These are phyloP conservation scores for Diaporthe longicolla DNA, from an alignment of 2,329 filamentous ascomycete species.

Conservation along the genomic window DNA sequence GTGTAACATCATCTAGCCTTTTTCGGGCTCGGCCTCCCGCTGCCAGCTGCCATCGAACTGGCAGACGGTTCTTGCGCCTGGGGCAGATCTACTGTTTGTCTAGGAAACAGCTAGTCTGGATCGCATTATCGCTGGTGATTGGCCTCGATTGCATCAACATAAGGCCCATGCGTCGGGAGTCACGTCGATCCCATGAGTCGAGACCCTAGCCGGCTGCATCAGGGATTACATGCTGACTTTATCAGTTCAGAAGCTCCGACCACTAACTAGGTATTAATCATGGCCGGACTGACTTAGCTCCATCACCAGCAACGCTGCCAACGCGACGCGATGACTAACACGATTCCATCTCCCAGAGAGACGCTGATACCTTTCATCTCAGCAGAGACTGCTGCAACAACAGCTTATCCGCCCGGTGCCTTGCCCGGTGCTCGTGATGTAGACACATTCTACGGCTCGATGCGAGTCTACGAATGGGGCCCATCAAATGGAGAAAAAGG, in stretches of 20 bases:
- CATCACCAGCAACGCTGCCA: no score
- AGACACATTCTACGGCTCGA: slow-evolving; percentile 80
- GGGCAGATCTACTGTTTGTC: neutral
- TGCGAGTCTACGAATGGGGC: slow-evolving; percentile 87
- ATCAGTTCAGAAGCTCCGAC: neutral
- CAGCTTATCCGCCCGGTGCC: slow-evolving; percentile 74
- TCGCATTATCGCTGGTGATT: neutral
- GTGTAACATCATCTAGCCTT: neutral
- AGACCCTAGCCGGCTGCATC: no score
- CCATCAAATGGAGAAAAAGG: slow-evolving; percentile 78
- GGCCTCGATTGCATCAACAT: neutral
- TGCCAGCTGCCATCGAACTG: neutral
- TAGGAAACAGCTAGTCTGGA: neutral
- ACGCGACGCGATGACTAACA: neutral
- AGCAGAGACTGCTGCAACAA: neutral
- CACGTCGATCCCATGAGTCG: neutral
- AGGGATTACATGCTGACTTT: neutral
- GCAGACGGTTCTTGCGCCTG: neutral
- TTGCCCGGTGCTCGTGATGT: slow-evolving; percentile 83
- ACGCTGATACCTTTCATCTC: neutral
- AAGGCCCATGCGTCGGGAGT: neutral
- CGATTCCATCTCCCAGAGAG: neutral
- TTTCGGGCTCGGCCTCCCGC: neutral
- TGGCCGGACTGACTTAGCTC: neutral
- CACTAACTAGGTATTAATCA: no score